These are phyloP conservation scores for Chrysanthemum makinoi DNA, from an alignment of 129 eudicot genomes.

Conservation along the genomic window DNA sequence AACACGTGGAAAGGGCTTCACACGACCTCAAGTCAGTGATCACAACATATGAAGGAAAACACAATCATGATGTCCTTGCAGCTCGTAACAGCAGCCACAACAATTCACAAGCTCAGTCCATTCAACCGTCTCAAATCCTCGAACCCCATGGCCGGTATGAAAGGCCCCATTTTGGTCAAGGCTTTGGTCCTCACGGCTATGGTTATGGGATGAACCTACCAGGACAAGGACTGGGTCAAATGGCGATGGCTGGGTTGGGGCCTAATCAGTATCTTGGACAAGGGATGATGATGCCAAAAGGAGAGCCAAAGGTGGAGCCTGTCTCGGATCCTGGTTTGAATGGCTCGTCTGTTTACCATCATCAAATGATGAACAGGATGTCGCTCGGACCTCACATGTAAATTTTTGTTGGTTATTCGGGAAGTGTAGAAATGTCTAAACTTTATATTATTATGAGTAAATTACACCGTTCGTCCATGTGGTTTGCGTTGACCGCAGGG, in stretches of 20 bases:
- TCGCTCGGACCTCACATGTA: slow-evolving; percentile 82
- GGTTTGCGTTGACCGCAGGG: too few relatives aligned
- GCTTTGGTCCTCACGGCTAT: slow-evolving; percentile 35
- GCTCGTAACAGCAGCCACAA: slow-evolving; percentile 78
- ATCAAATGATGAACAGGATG: slow-evolving; percentile 56
- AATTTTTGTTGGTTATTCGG: slow-evolving; percentile 29
- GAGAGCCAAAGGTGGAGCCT: slow-evolving; percentile 70
- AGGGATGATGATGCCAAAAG: slow-evolving; percentile 60
- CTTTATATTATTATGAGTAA: slow-evolving; percentile 22
- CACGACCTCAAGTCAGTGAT: slow-evolving; percentile 84
- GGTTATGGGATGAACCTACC: slow-evolving; percentile 54
- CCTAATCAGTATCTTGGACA: slow-evolving; percentile 37
- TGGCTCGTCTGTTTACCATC: slow-evolving; percentile 38
- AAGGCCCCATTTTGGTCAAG: slow-evolving; percentile 42
- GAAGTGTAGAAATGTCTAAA: slow-evolving; percentile 30
- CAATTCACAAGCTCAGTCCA: slow-evolving; percentile 31
- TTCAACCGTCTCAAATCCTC: slow-evolving; percentile 47
- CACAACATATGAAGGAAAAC: slow-evolving; percentile 90
- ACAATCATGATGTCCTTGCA: slow-evolving; percentile 87
- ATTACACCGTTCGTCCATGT: too few relatives aligned
- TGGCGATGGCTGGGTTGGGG: slow-evolving; percentile 57
- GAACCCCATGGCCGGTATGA: slow-evolving; percentile 53
- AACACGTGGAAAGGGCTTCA: slow-evolving; percentile 88
- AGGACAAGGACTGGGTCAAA: slow-evolving; percentile 37
- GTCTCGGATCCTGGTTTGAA: slow-evolving; percentile 50